A percentile compares a stretch with the other conserved stretches of the same genome.
phyloP scores from a whole-genome alignment of 805 yeast species.

The Wickerhamiella occidentalis region DNA sequence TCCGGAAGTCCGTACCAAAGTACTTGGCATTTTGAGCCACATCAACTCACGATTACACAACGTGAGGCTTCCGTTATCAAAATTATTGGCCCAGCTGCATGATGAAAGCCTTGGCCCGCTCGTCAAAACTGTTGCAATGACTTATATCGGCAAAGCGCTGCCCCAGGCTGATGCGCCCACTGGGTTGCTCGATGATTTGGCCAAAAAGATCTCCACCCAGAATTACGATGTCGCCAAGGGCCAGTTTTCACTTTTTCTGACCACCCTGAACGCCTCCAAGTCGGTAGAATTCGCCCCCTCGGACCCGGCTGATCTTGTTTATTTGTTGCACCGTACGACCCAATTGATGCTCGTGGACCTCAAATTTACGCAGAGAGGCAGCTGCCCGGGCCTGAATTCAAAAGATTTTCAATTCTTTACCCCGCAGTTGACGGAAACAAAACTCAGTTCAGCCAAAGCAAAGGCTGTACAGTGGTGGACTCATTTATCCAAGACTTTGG shows the following conservation, averaged over 20 bases:
- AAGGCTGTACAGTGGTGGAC: constrained; percentile 33
- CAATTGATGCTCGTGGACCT: constrained; percentile 50
- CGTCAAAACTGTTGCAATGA: constrained; percentile 25
- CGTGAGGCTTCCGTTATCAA: constrained; percentile 42
- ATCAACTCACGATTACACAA: constrained; percentile 32
- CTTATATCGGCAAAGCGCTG: constrained; percentile 57
- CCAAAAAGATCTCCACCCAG: constrained; percentile 33
- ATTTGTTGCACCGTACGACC: constrained; percentile 37
- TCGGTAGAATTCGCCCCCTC: background rate
- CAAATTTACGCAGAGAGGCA: constrained; percentile 1
- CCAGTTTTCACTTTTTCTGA: constrained; percentile 16
- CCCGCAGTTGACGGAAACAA: constrained; percentile 39
- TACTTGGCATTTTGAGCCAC: constrained; percentile 55
- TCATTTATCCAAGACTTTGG: constrained; percentile 16
- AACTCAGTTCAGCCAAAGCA: constrained; percentile 33
- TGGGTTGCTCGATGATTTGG: constrained; percentile 18
- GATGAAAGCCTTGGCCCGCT: constrained; percentile 29
- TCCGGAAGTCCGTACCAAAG: constrained; percentile 50
- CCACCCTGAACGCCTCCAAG: background rate
- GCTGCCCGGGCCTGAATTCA: constrained; percentile 53
- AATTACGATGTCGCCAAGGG: constrained; percentile 19
- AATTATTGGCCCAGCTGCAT: constrained; percentile 53
- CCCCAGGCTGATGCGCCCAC: constrained; percentile 36
- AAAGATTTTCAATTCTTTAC: constrained; percentile 52
- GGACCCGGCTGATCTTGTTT: constrained; percentile 23